Evolutionary conservation across 768 basidiomycete species (phyloP), one percentile per base, ranked within the genome.

Genomic region (Boletellus sp.): DNA sequence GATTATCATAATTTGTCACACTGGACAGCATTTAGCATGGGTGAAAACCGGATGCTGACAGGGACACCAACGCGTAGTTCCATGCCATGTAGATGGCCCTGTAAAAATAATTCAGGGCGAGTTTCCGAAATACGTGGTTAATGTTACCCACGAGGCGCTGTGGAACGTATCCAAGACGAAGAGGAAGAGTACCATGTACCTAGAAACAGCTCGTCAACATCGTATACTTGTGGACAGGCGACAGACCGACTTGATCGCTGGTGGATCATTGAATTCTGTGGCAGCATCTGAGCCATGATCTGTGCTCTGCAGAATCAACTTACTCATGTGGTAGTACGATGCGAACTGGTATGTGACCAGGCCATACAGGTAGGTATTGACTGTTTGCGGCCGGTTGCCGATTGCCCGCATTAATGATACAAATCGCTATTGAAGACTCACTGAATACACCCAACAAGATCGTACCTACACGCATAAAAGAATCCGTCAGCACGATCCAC

Each of bases 301-400:
- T 19, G 41, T 26, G 26, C 26, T 26, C 26, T 26, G 26, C 26
- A 6, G 6, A 41, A 16, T 5, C 4, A 1, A 45, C 58, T 45
- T 41, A 42, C 46, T 37, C 45, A 45, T 50, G 39, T 63, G 66
- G 53, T 67, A 59, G 51, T 75, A 77, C 7, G 62, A 53, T 7
- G 67, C 63, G 52, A 76, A 77, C 49, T 75, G 73, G 57, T 69
- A 73, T 2, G 65, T 64, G 52, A 76, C 74, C 12, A 75, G 62
- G 1, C 74, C 75, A 49, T 71, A 75, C 12, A 77, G 53, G 36
- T 48, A 61, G 15, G 62, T 64, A 33, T 64, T 64, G 40, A 64
- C 62, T 64, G 26, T 17, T 9, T 33, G 41, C 9, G 19, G 3
- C n/a, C 24, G 23, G 1, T 3, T 9, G 26, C 26, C 26, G 4